Evolutionary conservation across 371 early-diverging fungal genomes (phyloP).

Genomic region (Synchytrium microbalum): DNA sequence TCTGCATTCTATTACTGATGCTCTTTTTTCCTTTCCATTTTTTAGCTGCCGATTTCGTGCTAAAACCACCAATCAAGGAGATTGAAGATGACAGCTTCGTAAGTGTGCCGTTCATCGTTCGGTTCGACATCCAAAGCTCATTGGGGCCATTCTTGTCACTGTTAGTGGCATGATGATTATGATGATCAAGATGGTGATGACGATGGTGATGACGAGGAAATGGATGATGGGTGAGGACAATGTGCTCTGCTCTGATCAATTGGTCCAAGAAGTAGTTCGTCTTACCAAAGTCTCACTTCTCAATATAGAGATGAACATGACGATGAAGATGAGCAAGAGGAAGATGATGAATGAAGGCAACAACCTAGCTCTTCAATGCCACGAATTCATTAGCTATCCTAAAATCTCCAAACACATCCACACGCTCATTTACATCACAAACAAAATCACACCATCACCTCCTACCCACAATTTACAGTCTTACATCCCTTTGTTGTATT

Average conservation of each 20-base stretch:
- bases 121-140: conserved; percentile 13
- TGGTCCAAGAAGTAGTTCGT: no score
- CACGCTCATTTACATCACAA: no score
- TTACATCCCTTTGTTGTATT: neutral
- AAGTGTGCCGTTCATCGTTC: conserved; percentile 6
- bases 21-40: neutral
- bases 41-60: conserved; percentile 23
- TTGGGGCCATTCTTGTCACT: no score
- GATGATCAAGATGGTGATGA: conserved; percentile 28
- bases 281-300: no score
- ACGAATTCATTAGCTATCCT: no score
- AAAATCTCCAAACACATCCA: no score
- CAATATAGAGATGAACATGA: neutral
- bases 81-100: conserved; percentile 8
- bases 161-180: conserved; percentile 32
- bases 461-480: neutral
- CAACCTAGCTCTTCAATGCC: no score
- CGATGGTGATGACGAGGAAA: conserved; percentile 28
- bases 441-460: no score
- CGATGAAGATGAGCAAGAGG: conserved; percentile 2
- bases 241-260: no score
- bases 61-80: conserved; percentile 13
- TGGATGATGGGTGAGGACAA: conserved; percentile 20
- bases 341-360: neutral
- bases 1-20: neutral